phyloP scores from a whole-genome alignment of 1,284 basidiomycete genomes.

The Ustilago bromivora region DNA sequence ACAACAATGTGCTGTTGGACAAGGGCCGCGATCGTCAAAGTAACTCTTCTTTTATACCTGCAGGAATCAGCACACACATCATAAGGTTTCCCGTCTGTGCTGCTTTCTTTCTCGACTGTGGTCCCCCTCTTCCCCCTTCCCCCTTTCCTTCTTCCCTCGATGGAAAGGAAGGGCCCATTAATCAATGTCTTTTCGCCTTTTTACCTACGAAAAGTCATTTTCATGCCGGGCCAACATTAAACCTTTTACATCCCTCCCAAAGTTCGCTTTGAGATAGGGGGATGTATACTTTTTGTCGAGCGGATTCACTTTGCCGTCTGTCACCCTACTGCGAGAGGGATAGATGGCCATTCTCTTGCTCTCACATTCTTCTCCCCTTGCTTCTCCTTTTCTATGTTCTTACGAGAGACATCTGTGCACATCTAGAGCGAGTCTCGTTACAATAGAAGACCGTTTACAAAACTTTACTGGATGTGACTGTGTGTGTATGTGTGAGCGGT shows the following conservation, averaged over 20 bases:
- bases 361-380: slow-evolving; percentile 23
- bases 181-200: slow-evolving; percentile 51
- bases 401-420: neutral
- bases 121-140: neutral
- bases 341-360: slow-evolving; percentile 47
- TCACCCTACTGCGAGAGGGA: neutral
- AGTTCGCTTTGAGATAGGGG: slow-evolving; percentile 5
- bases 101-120: neutral
- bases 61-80: neutral
- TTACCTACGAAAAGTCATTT: slow-evolving; percentile 51
- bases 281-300: slow-evolving; percentile 12
- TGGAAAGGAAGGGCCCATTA: slow-evolving; percentile 49
- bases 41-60: slow-evolving; percentile 14
- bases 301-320: slow-evolving; percentile 57
- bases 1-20: slow-evolving; percentile 59
- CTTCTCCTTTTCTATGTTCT: neutral
- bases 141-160: neutral
- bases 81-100: neutral
- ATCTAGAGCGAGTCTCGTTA: neutral
- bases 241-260: neutral
- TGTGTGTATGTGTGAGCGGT: neutral
- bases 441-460: neutral
- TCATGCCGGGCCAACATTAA: slow-evolving; percentile 63
- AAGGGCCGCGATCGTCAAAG: slow-evolving; percentile 50
- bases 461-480: neutral